These are phyloP conservation scores for Meira nashicola DNA, from an alignment of 1,284 basidiomycete species.

Conservation along the genomic window DNA sequence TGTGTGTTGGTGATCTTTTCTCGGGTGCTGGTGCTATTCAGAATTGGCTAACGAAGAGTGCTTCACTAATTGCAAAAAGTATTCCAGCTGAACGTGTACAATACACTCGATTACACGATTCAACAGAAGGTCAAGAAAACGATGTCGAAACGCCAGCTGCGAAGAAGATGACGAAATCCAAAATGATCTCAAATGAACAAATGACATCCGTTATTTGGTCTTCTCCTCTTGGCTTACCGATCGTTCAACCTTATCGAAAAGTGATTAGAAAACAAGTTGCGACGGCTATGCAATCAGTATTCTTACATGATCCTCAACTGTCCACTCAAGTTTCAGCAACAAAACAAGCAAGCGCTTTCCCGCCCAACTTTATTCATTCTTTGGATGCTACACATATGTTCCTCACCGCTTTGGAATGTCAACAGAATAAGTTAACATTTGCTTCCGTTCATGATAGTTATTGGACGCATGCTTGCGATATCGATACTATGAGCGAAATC, in stretches of 20 bases:
- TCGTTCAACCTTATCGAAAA: conserved; percentile 94
- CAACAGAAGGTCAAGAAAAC: neutral
- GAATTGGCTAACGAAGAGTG: conserved; percentile 78
- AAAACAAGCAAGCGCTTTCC: conserved; percentile 94
- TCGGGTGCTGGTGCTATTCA: conserved; percentile 85
- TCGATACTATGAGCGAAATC: conserved; percentile 81
- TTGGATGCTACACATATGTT: conserved; percentile 99
- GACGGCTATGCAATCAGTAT: conserved; percentile 85
- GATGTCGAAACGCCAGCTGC: conserved; percentile 50
- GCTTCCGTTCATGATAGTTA: conserved; percentile 98
- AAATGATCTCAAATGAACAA: conserved; percentile 60
- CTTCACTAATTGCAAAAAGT: conserved; percentile 79
- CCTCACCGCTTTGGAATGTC: conserved; percentile 81
- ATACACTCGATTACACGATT: neutral
- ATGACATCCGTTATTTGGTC: conserved; percentile 98
- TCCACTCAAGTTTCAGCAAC: conserved; percentile 73
- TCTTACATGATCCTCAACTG: conserved; percentile 79
- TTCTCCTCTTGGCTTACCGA: conserved; percentile 84
- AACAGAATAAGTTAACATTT: conserved; percentile 61
- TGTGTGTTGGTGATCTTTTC: conserved; percentile 81
- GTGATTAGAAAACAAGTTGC: conserved; percentile 65
- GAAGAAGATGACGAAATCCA: conserved; percentile 8
- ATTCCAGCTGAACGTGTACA: conserved; percentile 70
- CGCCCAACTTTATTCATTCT: conserved; percentile 96
- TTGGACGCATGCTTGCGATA: conserved; percentile 88